Conservation (phyloP, 176 grass and related monocot genomes). For the Rhynchospora pubera region DNA sequence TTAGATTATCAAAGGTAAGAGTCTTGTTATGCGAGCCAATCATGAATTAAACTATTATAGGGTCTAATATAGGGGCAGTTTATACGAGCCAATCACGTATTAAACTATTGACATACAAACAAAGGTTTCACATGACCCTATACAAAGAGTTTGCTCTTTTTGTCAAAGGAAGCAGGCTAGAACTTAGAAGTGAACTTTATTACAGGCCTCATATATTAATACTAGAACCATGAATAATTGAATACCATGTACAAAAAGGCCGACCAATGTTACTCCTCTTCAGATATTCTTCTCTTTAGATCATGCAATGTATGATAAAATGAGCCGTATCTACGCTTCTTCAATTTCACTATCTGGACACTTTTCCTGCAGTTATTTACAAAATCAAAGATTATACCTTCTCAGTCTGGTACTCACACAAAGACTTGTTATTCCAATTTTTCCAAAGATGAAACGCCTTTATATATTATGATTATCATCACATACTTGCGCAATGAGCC, state of each 20-base stretch:
- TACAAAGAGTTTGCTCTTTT: not conserved
- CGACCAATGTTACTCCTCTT: not conserved
- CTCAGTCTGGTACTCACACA: not conserved
- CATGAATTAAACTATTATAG: no score
- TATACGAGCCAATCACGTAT: no score
- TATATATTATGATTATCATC: no score
- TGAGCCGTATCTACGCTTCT: slow-evolving; percentile 6
- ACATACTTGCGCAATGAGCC: slow-evolving; percentile 7
- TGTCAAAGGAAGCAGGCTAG: not conserved
- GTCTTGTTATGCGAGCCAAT: no score
- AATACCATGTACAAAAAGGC: not conserved
- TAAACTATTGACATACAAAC: not conserved
- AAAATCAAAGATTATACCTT: not conserved
- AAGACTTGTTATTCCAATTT: not conserved
- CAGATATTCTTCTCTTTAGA: not conserved
- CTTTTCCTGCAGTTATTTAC: not conserved
- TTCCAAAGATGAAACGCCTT: not conserved
- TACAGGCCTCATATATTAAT: not conserved
- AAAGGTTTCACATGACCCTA: not conserved
- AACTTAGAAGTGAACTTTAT: not conserved
- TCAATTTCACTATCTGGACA: not conserved
- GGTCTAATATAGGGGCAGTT: no score
- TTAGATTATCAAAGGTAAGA: no score
- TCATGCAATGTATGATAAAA: not conserved
- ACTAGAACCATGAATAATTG: not conserved